These are phyloP conservation scores for Xylaria arbuscula DNA, from an alignment of 2,329 filamentous ascomycete species.

Conservation along the genomic window DNA sequence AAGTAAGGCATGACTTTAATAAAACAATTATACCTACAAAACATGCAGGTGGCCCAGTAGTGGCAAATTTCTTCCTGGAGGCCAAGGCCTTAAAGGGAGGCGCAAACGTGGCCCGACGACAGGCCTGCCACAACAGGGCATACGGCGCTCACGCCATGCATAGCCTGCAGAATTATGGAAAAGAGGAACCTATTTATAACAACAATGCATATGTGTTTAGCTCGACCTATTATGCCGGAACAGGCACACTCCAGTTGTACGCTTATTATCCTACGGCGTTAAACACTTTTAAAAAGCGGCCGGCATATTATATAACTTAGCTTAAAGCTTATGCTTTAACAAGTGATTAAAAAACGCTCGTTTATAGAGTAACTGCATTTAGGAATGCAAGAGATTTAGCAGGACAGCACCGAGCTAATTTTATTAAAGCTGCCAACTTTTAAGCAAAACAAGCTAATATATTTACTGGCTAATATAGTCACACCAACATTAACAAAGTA, in stretches of 20 bases:
- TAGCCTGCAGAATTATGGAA: conserved; percentile 23
- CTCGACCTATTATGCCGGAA: conserved; percentile 51
- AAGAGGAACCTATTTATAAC: conserved; percentile 50
- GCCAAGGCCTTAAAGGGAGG: neutral
- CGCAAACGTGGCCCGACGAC: neutral
- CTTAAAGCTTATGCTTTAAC: conserved; percentile 48
- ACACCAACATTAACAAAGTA: neutral
- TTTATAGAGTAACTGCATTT: conserved; percentile 53
- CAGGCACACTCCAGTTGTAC: conserved; percentile 51
- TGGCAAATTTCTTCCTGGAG: conserved; percentile 29
- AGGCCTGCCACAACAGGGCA: conserved; percentile 25
- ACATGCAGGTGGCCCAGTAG: conserved; percentile 28
- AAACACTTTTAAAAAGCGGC: conserved; percentile 45
- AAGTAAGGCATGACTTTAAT: conserved; percentile 25
- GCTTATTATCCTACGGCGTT: conserved; percentile 52
- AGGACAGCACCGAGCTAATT: conserved; percentile 51
- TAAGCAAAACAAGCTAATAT: conserved; percentile 1
- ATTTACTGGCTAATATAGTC: neutral
- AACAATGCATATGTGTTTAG: conserved; percentile 54
- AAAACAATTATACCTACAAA: conserved; percentile 40
- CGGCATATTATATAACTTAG: conserved; percentile 57
- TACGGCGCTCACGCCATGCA: conserved; percentile 22
- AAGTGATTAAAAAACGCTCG: conserved; percentile 46
- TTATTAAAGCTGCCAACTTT: conserved; percentile 49
- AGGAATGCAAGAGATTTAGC: conserved; percentile 56